These are phyloP conservation scores for Trichocladium antarcticum DNA, from an alignment of 495 filamentous ascomycete species.

Conservation along the genomic window DNA sequence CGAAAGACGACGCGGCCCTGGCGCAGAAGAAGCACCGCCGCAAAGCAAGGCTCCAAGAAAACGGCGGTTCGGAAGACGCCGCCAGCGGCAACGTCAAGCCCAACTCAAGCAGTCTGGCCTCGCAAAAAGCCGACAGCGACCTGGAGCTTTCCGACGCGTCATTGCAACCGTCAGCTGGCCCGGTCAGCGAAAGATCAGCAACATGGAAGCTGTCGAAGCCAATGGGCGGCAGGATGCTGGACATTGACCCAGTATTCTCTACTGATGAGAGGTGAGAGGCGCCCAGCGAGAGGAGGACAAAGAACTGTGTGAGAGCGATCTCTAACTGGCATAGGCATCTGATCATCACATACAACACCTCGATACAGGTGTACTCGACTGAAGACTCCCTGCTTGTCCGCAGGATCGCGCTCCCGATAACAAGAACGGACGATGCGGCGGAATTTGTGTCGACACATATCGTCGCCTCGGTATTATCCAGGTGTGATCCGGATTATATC, in stretches of 20 bases:
- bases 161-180: neutral
- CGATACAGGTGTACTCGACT: conserved; percentile 71
- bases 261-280: conserved; percentile 63
- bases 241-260: conserved; percentile 70
- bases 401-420: conserved; percentile 37
- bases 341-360: conserved; percentile 48
- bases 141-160: conserved; percentile 9
- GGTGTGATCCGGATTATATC: conserved; percentile 44
- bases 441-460: conserved; percentile 26
- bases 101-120: neutral
- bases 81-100: neutral
- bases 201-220: conserved; percentile 50
- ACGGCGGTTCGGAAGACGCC: conserved; percentile 5
- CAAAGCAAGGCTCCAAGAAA: conserved; percentile 13
- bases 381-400: conserved; percentile 67
- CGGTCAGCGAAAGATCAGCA: neutral
- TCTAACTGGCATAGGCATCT: conserved; percentile 47
- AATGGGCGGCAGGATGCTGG: conserved; percentile 56
- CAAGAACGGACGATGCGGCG: conserved; percentile 16
- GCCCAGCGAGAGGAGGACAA: neutral
- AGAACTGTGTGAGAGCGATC: conserved; percentile 8
- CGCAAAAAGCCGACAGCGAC: conserved; percentile 6
- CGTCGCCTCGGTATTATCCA: conserved; percentile 49
- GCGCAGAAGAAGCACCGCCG: conserved; percentile 22
- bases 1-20: conserved; percentile 20